A percentile compares a stretch with the other conserved stretches of the same genome.
Evolutionary conservation across 805 yeast genomes (phyloP).

Genomic region (Pichia rugopelliculosa): DNA sequence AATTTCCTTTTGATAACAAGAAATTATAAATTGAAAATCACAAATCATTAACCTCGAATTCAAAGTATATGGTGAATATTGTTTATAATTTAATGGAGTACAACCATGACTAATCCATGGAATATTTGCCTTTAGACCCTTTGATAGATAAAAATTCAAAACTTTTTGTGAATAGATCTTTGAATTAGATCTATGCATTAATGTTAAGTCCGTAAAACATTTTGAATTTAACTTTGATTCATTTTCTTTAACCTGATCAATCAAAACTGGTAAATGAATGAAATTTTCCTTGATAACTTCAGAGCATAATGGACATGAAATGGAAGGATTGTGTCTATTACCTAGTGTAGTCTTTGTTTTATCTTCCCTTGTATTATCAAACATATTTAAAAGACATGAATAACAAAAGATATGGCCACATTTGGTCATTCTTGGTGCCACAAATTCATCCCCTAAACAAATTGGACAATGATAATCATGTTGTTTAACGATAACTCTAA

Average conservation of each 20-base stretch:
- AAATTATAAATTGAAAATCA: slow-evolving; percentile 42
- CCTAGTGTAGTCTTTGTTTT: slow-evolving; percentile 23
- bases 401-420: slow-evolving; percentile 93
- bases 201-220: slow-evolving; percentile 48
- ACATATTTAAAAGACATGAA: slow-evolving; percentile 68
- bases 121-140: slow-evolving; percentile 33
- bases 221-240: slow-evolving; percentile 49
- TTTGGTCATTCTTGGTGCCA: slow-evolving; percentile 89
- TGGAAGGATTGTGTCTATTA: slow-evolving; percentile 9
- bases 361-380: slow-evolving; percentile 37
- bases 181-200: slow-evolving; percentile 47
- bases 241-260: slow-evolving; percentile 38
- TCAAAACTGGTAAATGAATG: slow-evolving; percentile 60
- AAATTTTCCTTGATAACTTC: slow-evolving; percentile 44
- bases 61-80: slow-evolving; percentile 28
- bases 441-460: slow-evolving; percentile 74
- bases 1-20: slow-evolving; percentile 56
- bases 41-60: slow-evolving; percentile 70
- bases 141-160: slow-evolving; percentile 19
- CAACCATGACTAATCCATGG: slow-evolving; percentile 41
- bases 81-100: slow-evolving; percentile 17
- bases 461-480: slow-evolving; percentile 78
- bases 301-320: slow-evolving; percentile 69
- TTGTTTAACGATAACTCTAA: slow-evolving; percentile 67
- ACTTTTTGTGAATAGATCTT: slow-evolving; percentile 28